phyloP scores from a whole-genome alignment of 2,329 filamentous ascomycete species.

The Claviceps sorghi region DNA sequence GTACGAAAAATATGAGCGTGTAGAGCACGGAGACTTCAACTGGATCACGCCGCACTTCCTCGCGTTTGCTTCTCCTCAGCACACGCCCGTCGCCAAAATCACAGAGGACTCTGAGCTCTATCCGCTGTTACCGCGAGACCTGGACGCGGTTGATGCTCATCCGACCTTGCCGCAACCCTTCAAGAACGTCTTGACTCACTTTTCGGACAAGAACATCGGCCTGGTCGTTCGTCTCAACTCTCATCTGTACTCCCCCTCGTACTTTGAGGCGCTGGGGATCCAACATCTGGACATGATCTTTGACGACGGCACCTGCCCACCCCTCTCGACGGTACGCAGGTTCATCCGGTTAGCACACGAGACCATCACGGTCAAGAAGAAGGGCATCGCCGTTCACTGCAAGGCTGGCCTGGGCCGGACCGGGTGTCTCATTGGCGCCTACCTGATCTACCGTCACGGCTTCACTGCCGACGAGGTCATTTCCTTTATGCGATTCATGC shows the following conservation, averaged over 20 bases:
- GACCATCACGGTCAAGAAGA: constrained; percentile 80
- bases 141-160: constrained; percentile 56
- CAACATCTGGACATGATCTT: constrained; percentile 99
- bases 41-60: constrained; percentile 94
- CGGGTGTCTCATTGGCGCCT: constrained; percentile 91
- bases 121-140: constrained; percentile 56
- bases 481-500: constrained; percentile 97
- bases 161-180: constrained; percentile 69
- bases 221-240: constrained; percentile 93
- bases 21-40: constrained; percentile 99
- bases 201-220: constrained; percentile 74
- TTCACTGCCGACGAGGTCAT: constrained; percentile 97
- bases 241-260: constrained; percentile 88
- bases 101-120: constrained; percentile 59
- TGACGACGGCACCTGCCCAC: constrained; percentile 91
- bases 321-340: constrained; percentile 74
- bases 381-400: constrained; percentile 94
- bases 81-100: constrained; percentile 59
- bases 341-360: constrained; percentile 93
- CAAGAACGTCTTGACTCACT: constrained; percentile 90
- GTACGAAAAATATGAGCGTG: constrained; percentile 90
- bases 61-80: constrained; percentile 89
- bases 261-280: constrained; percentile 90
- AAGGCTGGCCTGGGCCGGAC: constrained; percentile 93
- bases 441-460: constrained; percentile 91